Base-by-base conservation (phyloP, 495 filamentous ascomycete genomes). In the Trichoderma gamsii region DNA sequence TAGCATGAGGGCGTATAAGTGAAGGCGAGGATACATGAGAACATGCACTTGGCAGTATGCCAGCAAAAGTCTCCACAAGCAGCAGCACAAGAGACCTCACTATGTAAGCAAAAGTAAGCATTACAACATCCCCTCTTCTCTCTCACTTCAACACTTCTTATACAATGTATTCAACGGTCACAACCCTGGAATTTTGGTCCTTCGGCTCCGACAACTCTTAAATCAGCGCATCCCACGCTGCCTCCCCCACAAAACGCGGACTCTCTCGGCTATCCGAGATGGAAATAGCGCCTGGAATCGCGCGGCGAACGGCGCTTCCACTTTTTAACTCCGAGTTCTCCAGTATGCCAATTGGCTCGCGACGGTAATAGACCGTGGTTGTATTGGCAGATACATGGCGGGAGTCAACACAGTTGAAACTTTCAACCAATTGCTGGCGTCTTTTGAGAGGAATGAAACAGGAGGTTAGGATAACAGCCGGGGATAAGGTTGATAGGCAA, bases 181-280 rank as follows among this genome's bases (percentile, higher is more conserved):
- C 2, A 61, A 4, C 2, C 27, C 56, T 25, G 51, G 51, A 25
- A 3, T 23, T 56, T 56, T 11, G 51, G 15, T 56, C 23, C 1
- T 25, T 13, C 25, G 56, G 23, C 56, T 61, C 56, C 56, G 56
- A 61, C 13, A 12, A 6, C 1, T 4, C 51, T 56, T 7, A 7
- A 16, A 16, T 25, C 51, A 21, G n/a, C 2, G 9, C n/a, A 21
- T 25, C 51, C 56, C 5, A 23, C 23, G 56, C 23, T 2, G 4
- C 27, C 35, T 70, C 79, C 7, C 43, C 64, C 23, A 2, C 23
- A 13, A 61, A 25, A 1, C 25, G 25, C 56, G 56, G 56, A 61
- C 56, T 32, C 3, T 61, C 56, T 61, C 56, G 56, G 56, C 25
- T 32, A 32, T 61, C 56, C 56, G 56, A 61, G 56, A 61, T 61